Percentiles rank a stretch among this genome's conserved stretches.
These are phyloP conservation scores for Tylopilus rubrobrunneus DNA, from an alignment of 768 basidiomycete species.

Conservation along the genomic window DNA sequence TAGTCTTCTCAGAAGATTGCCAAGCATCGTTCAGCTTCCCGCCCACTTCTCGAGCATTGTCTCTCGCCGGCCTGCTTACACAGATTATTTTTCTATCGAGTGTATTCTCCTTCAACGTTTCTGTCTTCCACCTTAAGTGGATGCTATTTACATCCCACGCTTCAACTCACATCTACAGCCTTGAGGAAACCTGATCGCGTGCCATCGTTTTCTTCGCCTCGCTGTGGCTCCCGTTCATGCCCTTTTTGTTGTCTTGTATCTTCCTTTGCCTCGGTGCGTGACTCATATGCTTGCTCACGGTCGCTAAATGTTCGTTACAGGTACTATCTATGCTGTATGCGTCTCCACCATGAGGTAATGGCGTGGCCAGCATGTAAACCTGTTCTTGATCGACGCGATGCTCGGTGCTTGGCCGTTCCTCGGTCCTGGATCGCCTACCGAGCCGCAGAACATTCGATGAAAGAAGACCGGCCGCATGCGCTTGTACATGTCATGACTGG, in stretches of 20 bases:
- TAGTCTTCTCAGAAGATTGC: neutral
- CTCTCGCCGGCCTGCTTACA: slow-evolving; percentile 1
- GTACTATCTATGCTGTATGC: neutral
- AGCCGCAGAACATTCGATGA: too few species aligned
- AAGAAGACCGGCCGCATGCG: too few species aligned
- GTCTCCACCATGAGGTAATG: neutral
- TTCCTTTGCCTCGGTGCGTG: neutral
- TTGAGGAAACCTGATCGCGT: neutral
- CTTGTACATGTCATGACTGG: too few species aligned
- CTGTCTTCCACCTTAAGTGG: neutral
- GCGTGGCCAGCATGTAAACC: too few species aligned
- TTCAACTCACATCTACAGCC: neutral
- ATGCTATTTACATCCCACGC: neutral
- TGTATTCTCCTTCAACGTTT: neutral
- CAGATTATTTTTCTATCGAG: neutral
- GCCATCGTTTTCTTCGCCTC: neutral
- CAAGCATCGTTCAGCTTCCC: neutral
- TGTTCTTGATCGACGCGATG: too few species aligned
- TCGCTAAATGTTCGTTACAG: neutral
- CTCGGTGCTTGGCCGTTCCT: too few species aligned
- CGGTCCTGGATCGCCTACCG: too few species aligned
- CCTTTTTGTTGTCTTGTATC: neutral
- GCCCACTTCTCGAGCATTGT: neutral
- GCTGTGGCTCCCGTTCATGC: neutral
- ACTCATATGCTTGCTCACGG: neutral